phyloP scores from a whole-genome alignment of 768 basidiomycete genomes.

The Leucogyrophana mollusca region DNA sequence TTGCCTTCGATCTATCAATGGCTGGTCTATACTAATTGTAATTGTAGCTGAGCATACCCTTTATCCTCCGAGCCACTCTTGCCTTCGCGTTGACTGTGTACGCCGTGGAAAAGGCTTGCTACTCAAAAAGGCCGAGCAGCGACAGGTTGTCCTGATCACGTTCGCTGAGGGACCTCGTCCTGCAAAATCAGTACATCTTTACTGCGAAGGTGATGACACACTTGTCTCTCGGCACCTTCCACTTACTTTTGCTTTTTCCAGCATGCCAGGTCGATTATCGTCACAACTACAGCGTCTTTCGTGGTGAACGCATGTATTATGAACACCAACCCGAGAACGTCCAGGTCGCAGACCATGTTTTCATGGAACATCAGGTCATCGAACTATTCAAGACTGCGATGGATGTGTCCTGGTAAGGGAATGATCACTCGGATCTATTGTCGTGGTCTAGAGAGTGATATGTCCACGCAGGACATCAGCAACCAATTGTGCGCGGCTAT shows the following conservation, averaged over 20 bases:
- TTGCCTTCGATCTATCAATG: not conserved
- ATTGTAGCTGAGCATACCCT: not conserved
- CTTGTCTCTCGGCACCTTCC: too few relatives aligned
- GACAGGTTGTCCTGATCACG: not conserved
- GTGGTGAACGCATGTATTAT: constrained; percentile 18
- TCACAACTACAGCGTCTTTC: constrained; percentile 15
- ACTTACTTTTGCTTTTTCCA: too few relatives aligned
- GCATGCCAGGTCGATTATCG: constrained; percentile 21
- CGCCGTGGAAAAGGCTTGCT: not conserved
- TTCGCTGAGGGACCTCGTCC: not conserved
- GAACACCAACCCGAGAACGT: constrained; percentile 15
- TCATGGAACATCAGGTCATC: constrained; percentile 18
- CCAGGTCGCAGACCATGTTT: constrained; percentile 27
- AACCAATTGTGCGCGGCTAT: constrained; percentile 1
- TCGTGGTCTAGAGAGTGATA: too few relatives aligned
- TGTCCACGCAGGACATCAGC: not conserved
- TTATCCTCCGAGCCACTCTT: not conserved
- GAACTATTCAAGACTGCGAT: constrained; percentile 9
- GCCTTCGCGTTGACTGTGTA: not conserved
- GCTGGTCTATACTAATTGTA: not conserved
- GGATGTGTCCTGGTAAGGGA: not conserved
- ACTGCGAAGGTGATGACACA: too few relatives aligned
- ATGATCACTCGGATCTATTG: too few relatives aligned
- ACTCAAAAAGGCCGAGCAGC: not conserved
- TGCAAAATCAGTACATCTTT: not conserved